phyloP scores from a whole-genome alignment of 768 basidiomycete genomes.

The Dioszegia hungarica region DNA sequence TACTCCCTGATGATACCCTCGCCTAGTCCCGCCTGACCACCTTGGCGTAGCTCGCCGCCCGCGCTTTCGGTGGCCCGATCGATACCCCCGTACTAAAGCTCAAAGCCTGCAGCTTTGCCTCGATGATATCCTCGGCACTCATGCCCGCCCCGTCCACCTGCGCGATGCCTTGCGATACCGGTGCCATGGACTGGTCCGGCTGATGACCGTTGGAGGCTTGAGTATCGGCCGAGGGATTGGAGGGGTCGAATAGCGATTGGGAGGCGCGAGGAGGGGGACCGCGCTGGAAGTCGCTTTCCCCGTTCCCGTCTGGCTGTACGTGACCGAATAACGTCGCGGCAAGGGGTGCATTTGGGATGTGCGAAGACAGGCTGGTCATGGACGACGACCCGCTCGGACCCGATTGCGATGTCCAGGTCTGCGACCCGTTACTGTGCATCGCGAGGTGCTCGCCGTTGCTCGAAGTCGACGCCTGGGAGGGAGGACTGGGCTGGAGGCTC shows the following conservation, averaged over 20 bases:
- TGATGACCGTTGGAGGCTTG: constrained; percentile 1
- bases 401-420: too few species aligned
- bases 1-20: not conserved
- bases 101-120: constrained; percentile 38
- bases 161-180: too few species aligned
- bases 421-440: too few species aligned
- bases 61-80: constrained; percentile 29
- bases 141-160: not conserved
- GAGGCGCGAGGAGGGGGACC: not conserved
- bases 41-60: constrained; percentile 30
- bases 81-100: constrained; percentile 27
- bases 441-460: too few species aligned
- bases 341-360: not conserved
- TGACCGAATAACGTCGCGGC: not conserved
- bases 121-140: constrained; percentile 33
- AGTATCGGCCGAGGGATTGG: constrained; percentile 13
- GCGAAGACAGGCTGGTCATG: too few species aligned
- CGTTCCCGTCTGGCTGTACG: not conserved
- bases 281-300: not conserved
- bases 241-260: constrained; percentile 28
- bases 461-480: too few species aligned
- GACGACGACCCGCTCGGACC: too few species aligned
- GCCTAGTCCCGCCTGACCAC: constrained; percentile 34
- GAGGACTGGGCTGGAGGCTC: too few species aligned
- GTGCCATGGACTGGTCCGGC: too few species aligned